Evolutionary conservation across 192 early-diverging fungal species (phyloP).

Genomic region (Globomyces pollinis-pini): DNA sequence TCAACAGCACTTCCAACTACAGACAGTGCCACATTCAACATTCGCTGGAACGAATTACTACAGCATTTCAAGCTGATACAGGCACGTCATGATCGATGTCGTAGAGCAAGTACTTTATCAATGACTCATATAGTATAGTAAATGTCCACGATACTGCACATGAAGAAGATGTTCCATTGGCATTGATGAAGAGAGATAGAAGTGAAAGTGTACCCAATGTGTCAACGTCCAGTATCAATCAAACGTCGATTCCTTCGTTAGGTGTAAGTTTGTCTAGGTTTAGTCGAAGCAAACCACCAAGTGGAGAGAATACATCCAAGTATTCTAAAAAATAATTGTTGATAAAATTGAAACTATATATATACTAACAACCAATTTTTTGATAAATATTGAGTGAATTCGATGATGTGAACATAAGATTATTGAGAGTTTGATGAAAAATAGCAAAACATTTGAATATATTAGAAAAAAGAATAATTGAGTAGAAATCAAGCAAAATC

Average conservation of each 20-base stretch:
- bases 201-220: neutral
- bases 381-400: too few species aligned
- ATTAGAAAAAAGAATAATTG: too few species aligned
- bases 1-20: neutral
- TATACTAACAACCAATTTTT: too few species aligned
- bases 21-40: slow-evolving; percentile 7
- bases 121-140: neutral
- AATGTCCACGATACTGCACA: neutral
- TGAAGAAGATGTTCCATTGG: neutral
- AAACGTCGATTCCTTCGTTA: neutral
- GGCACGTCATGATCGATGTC: slow-evolving; percentile 55
- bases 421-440: too few species aligned
- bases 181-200: slow-evolving; percentile 2
- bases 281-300: neutral
- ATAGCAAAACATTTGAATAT: too few species aligned
- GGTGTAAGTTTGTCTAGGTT: neutral
- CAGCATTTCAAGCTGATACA: slow-evolving; percentile 70
- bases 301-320: neutral
- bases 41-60: slow-evolving; percentile 60
- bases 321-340: too few species aligned
- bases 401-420: too few species aligned
- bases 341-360: too few species aligned
- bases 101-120: neutral
- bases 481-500: too few species aligned
- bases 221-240: neutral